These are phyloP conservation scores for Eragrostis curvula DNA, from an alignment of 176 grass and related monocot species.

Conservation along the genomic window DNA sequence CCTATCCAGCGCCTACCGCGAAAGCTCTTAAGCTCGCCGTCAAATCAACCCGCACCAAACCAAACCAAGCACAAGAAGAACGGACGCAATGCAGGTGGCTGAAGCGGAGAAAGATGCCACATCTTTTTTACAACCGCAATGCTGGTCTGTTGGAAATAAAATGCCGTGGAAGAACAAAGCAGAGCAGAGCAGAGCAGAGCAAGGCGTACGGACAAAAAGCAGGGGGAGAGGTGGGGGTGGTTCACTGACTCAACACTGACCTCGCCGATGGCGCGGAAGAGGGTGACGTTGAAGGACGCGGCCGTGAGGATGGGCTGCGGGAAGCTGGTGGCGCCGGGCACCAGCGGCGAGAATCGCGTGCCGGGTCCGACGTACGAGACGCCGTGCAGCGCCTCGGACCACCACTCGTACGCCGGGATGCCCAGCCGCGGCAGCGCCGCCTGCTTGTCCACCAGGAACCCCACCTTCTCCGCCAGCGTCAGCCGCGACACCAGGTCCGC, in stretches of 20 bases:
- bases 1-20: slow-evolving; percentile 5
- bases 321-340: slow-evolving; percentile 93
- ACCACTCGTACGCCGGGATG: slow-evolving; percentile 95
- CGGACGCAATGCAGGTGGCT: slow-evolving; percentile 30
- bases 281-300: slow-evolving; percentile 84
- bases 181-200: background rate
- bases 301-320: slow-evolving; percentile 90
- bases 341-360: slow-evolving; percentile 67
- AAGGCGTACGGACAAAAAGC: background rate
- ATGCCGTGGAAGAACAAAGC: background rate
- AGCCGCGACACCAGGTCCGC: slow-evolving; percentile 67
- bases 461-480: slow-evolving; percentile 83
- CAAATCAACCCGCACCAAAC: slow-evolving; percentile 19
- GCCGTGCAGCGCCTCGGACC: slow-evolving; percentile 97
- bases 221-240: background rate
- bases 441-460: slow-evolving; percentile 81
- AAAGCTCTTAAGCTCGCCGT: background rate
- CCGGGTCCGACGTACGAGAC: slow-evolving; percentile 88
- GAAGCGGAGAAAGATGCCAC: background rate
- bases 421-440: slow-evolving; percentile 73
- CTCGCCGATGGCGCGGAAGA: slow-evolving; percentile 84
- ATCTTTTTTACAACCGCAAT: slow-evolving; percentile 21
- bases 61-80: slow-evolving; percentile 12
- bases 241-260: slow-evolving; percentile 22
- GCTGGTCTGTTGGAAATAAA: background rate